These are phyloP conservation scores for Thielaviopsis populi DNA, from an alignment of 2,329 filamentous ascomycete species.

Conservation along the genomic window DNA sequence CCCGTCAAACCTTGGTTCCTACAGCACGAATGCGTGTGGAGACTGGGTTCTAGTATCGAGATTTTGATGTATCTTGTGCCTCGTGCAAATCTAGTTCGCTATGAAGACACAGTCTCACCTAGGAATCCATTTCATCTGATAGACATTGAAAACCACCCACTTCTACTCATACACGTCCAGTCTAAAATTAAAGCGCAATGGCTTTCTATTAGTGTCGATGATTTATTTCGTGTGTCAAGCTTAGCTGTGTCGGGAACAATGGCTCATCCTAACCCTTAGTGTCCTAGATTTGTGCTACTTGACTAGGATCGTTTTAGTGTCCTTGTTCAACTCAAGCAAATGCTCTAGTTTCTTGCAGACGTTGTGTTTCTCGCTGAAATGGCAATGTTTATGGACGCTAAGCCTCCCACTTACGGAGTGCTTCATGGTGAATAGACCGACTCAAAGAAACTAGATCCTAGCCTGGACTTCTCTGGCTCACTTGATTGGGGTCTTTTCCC, in stretches of 20 bases:
- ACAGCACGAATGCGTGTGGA: not conserved
- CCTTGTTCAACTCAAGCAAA: not conserved
- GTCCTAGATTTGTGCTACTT: constrained; percentile 1
- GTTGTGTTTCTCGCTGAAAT: not conserved
- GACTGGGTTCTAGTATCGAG: not conserved
- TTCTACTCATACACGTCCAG: not conserved
- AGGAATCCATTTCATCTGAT: too few relatives aligned
- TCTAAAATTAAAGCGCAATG: not conserved
- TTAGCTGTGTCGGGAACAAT: not conserved
- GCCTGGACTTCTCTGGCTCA: not conserved
- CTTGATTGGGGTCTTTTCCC: not conserved
- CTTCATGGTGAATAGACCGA: too few relatives aligned
- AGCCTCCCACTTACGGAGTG: not conserved
- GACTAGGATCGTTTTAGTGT: not conserved
- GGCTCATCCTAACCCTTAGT: not conserved
- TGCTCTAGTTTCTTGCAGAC: not conserved
- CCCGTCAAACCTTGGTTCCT: not conserved
- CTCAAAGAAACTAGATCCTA: not conserved
- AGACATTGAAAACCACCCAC: too few relatives aligned
- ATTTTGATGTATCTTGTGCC: not conserved
- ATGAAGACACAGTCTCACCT: not conserved
- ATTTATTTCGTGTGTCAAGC: not conserved
- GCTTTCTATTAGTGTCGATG: not conserved
- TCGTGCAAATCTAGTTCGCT: not conserved
- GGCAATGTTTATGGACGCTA: not conserved